Evolutionary conservation across 805 yeast genomes (phyloP), one percentile per base, ranked within the genome.

Genomic region (Teunomyces atbi): DNA sequence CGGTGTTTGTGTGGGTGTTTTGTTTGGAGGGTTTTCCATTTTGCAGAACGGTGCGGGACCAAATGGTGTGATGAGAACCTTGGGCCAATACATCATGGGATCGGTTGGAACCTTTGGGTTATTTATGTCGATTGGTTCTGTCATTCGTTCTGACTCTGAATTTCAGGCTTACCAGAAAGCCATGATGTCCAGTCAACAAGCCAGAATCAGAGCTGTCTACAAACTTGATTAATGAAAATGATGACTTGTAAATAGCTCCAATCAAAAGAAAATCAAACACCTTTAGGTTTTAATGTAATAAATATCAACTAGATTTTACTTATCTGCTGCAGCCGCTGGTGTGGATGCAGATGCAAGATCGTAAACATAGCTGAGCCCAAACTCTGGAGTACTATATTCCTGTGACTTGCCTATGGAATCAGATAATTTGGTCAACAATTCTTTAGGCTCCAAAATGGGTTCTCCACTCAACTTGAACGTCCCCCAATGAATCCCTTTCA

Each of bases 41-140:
- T 66, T 89, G 54, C 91, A 90, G 46, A 84, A 86, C 55, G 99
- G 99, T 15, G 94, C 99, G n/a, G 97, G 96, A 11, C 99, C 99
- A 41, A 87, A 89, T 61, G 99, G 99, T 46, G 89, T 89, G 47
- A 87, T 94, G 84, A 84, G 96, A 72, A 92, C 97, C 1, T 73
- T 94, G 61, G 98, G 99, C 46, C 96, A 92, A 71, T 94, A 91
- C 69, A 91, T 94, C 69, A 84, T 86, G 59, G 97, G 97, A 45
- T 89, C 97, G 4, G 97, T 96, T 2, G 97, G 95, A 41, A 92
- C 97, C 8, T 92, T 94, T 68, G 97, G 97, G 34, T 78, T 92
- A 57, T 89, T 92, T 68, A 91, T 92, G 98, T 86, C 96, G 37
- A 86, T 92, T 55, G 98, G 99, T 32, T 88, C 96, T 8, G 90